These are phyloP conservation scores for Anthoceros angustus DNA, from an alignment of 225 moss, liverwort and hornwort species.

Conservation along the genomic window DNA sequence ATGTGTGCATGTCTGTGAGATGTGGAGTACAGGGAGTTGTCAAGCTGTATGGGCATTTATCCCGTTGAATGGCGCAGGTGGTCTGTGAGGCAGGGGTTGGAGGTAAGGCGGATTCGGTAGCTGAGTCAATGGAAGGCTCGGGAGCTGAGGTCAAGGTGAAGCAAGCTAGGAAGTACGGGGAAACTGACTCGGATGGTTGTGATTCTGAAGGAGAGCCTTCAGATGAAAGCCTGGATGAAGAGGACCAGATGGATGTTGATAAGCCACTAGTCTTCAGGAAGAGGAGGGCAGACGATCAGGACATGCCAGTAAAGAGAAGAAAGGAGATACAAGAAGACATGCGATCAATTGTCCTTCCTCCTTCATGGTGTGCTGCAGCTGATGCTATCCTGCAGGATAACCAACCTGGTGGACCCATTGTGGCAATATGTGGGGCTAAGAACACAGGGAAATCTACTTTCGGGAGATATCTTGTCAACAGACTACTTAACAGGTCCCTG, in stretches of 20 bases:
- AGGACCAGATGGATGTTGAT: constrained; percentile 25
- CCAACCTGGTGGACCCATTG: constrained; percentile 19
- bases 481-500: constrained; percentile 57
- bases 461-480: constrained; percentile 59
- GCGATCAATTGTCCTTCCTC: constrained; percentile 20
- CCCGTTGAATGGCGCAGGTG: background rate
- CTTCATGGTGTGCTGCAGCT: constrained; percentile 26
- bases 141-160: constrained; percentile 12
- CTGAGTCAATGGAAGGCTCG: constrained; percentile 6
- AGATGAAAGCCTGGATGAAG: constrained; percentile 14
- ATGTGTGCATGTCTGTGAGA: background rate
- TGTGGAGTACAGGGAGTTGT: background rate
- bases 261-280: constrained; percentile 11
- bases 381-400: constrained; percentile 14
- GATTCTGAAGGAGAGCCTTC: constrained; percentile 20
- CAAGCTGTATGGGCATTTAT: background rate
- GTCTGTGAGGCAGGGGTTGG: background rate
- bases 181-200: constrained; percentile 29
- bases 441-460: constrained; percentile 88
- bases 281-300: constrained; percentile 11
- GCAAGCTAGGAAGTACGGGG: constrained; percentile 25
- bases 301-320: constrained; percentile 10
- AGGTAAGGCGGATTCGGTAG: background rate
- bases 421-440: constrained; percentile 66
- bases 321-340: constrained; percentile 15